Evolutionary conservation across 257 asterid genomes (phyloP), one percentile per base, ranked within the genome.

Genomic region (Plantago elongata): DNA sequence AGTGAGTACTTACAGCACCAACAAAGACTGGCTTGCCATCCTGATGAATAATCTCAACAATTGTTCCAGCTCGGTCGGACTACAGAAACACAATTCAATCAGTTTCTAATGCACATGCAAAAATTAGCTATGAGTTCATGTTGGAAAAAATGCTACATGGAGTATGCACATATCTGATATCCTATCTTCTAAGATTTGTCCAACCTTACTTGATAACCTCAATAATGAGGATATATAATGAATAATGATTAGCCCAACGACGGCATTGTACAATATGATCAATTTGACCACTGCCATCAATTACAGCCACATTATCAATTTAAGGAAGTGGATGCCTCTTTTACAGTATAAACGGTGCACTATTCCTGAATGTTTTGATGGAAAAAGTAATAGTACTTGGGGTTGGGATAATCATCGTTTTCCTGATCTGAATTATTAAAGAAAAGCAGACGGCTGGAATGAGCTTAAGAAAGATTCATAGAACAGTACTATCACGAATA

Each of bases 21-120:
- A 89, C 73, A 59, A 92, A 86, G 69, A 89, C 94, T 37, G 94
- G 81, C 77, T 89, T 89, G 75, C 85, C 92, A 65, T 89, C 97
- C 69, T 87, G 92, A 2, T 71, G 84, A 64, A 89, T 8, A 45
- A 84, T 44, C 70, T 89, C 97, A 60, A 83, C 77, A 17, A 89
- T 40, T 11, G 94, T 86, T 74, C 97, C 97, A 6, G 95, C 65
- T 51, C 65, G 80, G 72, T 86, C 94, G 54, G 94, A 87, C 97
- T 89, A 77, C 54, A 72, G 49, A 47, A 60, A 70, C 60, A 51
- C 10, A 30, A 63, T 27, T 54, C 50, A 12, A 52, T 22, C 15
- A 18, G 61, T 40, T 57, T 57, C 34, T n/a, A n/a, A n/a, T n/a
- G 46, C 51, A 44, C 56, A 15, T 18, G 51, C 15, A 60, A 37